Evolutionary conservation across 2,329 filamentous ascomycete species (phyloP), one percentile per base, ranked within the genome.

Genomic region (Elsinoe fawcettii): DNA sequence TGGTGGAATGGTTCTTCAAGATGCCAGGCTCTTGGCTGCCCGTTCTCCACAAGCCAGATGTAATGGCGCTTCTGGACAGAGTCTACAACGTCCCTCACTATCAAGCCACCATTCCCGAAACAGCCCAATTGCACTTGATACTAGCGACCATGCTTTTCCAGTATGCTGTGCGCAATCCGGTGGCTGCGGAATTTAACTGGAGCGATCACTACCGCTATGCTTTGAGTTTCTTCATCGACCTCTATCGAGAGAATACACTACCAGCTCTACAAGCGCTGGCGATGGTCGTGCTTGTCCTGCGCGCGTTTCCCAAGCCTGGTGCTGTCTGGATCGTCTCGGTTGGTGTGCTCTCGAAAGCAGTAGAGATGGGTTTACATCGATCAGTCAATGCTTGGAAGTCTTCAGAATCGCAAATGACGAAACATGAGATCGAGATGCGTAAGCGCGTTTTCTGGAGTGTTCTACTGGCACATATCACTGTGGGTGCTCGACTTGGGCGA

Each of bases 151-250:
- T 92, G 63, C 84, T 85, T 66, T 89, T 87, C 63, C 88, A 95
- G 64, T 87, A 84, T 59, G 85, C 85, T n/a, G 76, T 83, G 3
- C 79, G 88, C 18, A 90, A 90, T 63, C 54, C 23, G 11, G 54
- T 46, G n/a, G 75, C 76, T 60, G 77, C 86, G 55, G 82, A 86
- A 62, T 77, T 82, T 1, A 73, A 85, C 53, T 88, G 87, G 2
- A 88, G 90, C 69, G 80, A 81, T 56, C 88, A 93, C 67, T 92
- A 91, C 63, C 86, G 90, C 65, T 92, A 85, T 66, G 80, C 85
- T 1, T 71, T 91, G 44, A 82, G 81, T 66, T 83, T 85, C 68
- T 83, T 87, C 62, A 85, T 82, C 60, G 75, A 88, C 49, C 73
- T 95, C 3, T 71, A 82, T 12, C 75, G 75, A 5, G 81, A 82